Evolutionary conservation across 345 rosid species (phyloP).

Genomic region (Atalantia buxifolia): DNA sequence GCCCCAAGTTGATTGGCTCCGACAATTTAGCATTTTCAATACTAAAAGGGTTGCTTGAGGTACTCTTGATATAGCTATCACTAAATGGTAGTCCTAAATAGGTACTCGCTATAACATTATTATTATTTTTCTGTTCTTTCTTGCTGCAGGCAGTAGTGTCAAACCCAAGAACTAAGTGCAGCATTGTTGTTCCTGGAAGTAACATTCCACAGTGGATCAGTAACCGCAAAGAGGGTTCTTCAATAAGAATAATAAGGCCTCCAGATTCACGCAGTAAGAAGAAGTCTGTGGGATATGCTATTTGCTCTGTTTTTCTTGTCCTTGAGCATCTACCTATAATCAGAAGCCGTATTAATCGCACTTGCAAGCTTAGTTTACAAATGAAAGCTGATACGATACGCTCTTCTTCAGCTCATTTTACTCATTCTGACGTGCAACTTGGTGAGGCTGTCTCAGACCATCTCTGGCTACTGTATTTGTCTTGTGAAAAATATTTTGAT

Average conservation of each 20-base stretch:
- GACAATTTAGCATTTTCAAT: not conserved
- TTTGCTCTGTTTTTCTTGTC: not conserved
- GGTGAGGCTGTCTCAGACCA: not conserved
- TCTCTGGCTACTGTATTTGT: not conserved
- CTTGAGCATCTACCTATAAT: not conserved
- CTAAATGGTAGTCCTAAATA: not conserved
- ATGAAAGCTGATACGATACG: not conserved
- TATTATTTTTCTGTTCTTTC: too few relatives aligned
- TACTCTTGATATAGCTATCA: not conserved
- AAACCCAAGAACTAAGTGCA: not conserved
- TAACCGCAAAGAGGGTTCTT: not conserved
- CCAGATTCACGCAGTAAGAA: not conserved
- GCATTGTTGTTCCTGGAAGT: not conserved
- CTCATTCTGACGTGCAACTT: not conserved
- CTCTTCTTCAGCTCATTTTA: not conserved
- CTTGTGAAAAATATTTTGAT: not conserved
- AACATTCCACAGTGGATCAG: not conserved
- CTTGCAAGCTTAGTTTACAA: not conserved
- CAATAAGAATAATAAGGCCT: not conserved
- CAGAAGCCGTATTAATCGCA: not conserved
- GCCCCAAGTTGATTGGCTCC: not conserved
- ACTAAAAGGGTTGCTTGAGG: not conserved
- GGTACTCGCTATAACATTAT: not conserved
- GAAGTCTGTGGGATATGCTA: not conserved
- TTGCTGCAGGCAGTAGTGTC: not conserved